A percentile compares a stretch with the other conserved stretches of the same genome.
Evolutionary conservation across 768 basidiomycete species (phyloP).

Genomic region (Symmetrospora coprosmae): DNA sequence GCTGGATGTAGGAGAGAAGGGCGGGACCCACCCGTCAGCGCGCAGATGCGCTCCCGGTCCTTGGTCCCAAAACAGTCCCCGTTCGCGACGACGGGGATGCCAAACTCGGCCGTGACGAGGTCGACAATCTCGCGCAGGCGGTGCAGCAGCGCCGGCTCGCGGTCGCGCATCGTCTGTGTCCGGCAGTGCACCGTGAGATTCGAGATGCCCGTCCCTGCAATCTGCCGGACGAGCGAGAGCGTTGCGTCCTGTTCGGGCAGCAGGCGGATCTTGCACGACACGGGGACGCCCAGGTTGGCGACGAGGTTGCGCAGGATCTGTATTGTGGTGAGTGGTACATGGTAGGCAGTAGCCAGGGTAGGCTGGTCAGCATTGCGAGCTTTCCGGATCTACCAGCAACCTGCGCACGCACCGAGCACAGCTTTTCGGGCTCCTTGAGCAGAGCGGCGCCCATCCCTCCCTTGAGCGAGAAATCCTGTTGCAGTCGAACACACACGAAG

Average conservation of each 20-base stretch:
- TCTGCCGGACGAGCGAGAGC: conserved; percentile 69
- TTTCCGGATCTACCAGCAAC: too few relatives aligned
- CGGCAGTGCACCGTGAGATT: conserved; percentile 89
- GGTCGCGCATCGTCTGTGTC: conserved; percentile 75
- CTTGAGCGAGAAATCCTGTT: conserved; percentile 26
- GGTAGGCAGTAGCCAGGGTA: too few relatives aligned
- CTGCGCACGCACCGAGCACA: conserved; percentile 48
- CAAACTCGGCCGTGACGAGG: conserved; percentile 51
- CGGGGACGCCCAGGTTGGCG: conserved; percentile 61
- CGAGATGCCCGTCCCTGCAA: conserved; percentile 72
- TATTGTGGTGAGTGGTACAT: not conserved
- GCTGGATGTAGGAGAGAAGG: not conserved
- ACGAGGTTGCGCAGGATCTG: conserved; percentile 68
- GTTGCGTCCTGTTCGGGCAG: conserved; percentile 77
- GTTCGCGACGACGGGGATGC: conserved; percentile 78
- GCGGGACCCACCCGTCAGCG: conserved; percentile 51
- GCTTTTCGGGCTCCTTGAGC: conserved; percentile 73
- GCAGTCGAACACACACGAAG: not conserved
- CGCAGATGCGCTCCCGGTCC: conserved; percentile 61
- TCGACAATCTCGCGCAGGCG: conserved; percentile 73
- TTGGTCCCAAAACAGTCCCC: conserved; percentile 73
- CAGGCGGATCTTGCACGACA: conserved; percentile 88
- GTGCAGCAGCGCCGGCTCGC: conserved; percentile 61
- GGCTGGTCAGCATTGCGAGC: too few relatives aligned
- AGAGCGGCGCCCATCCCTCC: conserved; percentile 94